Percentiles rank a stretch among this genome's conserved stretches.
phyloP scores from a whole-genome alignment of 176 grass and related monocot species.

The Oryza glumipatula region DNA sequence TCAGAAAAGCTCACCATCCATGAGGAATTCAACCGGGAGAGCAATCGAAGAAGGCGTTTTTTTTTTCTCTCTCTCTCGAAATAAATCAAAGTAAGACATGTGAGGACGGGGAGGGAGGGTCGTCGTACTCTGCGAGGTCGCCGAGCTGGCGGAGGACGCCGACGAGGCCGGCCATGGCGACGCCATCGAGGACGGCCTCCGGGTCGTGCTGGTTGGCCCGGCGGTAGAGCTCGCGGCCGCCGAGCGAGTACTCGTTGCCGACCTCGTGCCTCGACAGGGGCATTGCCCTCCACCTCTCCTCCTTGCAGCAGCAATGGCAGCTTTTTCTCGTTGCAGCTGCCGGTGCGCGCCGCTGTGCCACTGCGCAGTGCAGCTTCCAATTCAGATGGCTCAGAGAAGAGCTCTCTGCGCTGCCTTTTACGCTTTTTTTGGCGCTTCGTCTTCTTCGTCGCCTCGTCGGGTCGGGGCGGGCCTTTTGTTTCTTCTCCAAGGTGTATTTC shows the following conservation, averaged over 20 bases:
- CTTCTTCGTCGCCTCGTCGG: not conserved
- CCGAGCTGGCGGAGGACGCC: constrained; percentile 91
- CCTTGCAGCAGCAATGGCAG: constrained; percentile 14
- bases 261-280: constrained; percentile 71
- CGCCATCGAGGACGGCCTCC: constrained; percentile 85
- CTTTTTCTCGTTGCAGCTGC: not conserved
- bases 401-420: not conserved
- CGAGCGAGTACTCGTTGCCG: constrained; percentile 78
- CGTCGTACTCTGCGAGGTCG: constrained; percentile 79
- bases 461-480: constrained; percentile 30
- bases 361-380: constrained; percentile 5
- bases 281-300: constrained; percentile 47
- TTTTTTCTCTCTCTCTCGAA: no score
- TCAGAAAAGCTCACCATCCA: not conserved
- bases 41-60: not conserved
- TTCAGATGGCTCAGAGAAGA: constrained; percentile 18
- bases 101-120: not conserved
- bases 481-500: constrained; percentile 20
- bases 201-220: constrained; percentile 65
- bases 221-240: constrained; percentile 59
- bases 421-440: constrained; percentile 3
- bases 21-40: not conserved
- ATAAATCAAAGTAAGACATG: not conserved
- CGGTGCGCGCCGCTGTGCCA: not conserved
- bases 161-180: constrained; percentile 81